phyloP scores from a whole-genome alignment of 1,284 basidiomycete species.

The Neolentinus lepideus region DNA sequence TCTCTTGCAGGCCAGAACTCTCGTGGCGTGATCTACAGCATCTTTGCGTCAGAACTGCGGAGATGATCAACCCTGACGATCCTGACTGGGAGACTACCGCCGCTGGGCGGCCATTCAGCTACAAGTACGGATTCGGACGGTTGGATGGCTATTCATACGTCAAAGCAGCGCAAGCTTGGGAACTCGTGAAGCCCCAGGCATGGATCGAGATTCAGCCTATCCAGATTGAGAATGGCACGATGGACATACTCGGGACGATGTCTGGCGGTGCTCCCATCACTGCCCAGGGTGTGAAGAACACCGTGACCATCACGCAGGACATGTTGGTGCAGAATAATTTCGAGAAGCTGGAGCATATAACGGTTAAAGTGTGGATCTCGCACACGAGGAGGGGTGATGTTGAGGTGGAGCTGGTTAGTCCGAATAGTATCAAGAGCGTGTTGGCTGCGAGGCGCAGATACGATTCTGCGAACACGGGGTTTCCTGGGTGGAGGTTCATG shows the following conservation, averaged over 20 bases:
- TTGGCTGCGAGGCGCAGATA: slow-evolving; percentile 68
- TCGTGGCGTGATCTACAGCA: slow-evolving; percentile 98
- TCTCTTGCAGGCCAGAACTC: slow-evolving; percentile 67
- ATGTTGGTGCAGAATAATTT: slow-evolving; percentile 76
- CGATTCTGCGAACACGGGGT: slow-evolving; percentile 72
- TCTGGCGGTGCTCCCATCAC: slow-evolving; percentile 64
- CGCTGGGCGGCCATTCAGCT: slow-evolving; percentile 79
- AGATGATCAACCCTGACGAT: slow-evolving; percentile 82
- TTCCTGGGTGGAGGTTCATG: slow-evolving; percentile 96
- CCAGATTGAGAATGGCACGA: slow-evolving; percentile 58
- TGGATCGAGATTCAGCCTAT: slow-evolving; percentile 78
- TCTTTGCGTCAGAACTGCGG: slow-evolving; percentile 76
- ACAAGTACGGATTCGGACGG: slow-evolving; percentile 96
- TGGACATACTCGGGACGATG: slow-evolving; percentile 49
- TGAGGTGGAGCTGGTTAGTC: slow-evolving; percentile 85
- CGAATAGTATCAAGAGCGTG: slow-evolving; percentile 81
- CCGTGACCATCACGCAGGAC: slow-evolving; percentile 63
- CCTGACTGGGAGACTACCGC: slow-evolving; percentile 92
- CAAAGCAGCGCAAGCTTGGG: slow-evolving; percentile 76
- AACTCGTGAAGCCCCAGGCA: slow-evolving; percentile 89
- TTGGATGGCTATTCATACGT: slow-evolving; percentile 85
- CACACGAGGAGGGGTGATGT: slow-evolving; percentile 88
- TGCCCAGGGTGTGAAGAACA: slow-evolving; percentile 60
- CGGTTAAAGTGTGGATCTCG: slow-evolving; percentile 88
- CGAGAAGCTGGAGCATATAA: slow-evolving; percentile 89